Evolutionary conservation across 768 basidiomycete species (phyloP).

Genomic region (Psilocybe azurescens): DNA sequence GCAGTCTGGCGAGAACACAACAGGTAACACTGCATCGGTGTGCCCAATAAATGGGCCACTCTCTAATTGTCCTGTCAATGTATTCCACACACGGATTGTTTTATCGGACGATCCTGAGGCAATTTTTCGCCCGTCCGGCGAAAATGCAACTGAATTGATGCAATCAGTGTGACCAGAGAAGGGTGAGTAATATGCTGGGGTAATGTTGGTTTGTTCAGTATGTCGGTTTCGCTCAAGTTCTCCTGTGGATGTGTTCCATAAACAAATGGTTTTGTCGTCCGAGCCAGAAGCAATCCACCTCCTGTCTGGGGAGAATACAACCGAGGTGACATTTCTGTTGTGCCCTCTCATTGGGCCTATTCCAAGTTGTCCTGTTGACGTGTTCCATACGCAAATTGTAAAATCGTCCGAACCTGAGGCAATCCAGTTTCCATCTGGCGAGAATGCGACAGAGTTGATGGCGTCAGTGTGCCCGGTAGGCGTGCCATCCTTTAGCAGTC

Average conservation of each 20-base stretch:
- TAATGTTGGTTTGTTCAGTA: too few relatives aligned
- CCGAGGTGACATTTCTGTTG: constrained; percentile 16
- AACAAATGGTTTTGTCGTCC: constrained; percentile 34
- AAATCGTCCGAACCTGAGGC: constrained; percentile 3
- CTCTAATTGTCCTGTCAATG: background rate
- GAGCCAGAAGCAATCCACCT: constrained; percentile 39
- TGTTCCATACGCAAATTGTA: constrained; percentile 5
- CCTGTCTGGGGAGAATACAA: constrained; percentile 24
- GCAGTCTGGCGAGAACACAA: constrained; percentile 1
- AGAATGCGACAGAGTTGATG: constrained; percentile 16
- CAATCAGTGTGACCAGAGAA: background rate
- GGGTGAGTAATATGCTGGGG: background rate
- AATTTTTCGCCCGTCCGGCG: background rate
- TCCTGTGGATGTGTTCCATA: background rate
- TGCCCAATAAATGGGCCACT: background rate
- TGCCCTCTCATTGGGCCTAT: background rate
- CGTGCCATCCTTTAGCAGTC: background rate
- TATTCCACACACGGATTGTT: constrained; percentile 6
- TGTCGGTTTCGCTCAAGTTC: too few relatives aligned
- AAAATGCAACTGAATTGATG: background rate
- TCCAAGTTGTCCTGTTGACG: background rate
- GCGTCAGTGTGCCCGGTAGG: constrained; percentile 1
- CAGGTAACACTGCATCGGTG: background rate
- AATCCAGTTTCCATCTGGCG: constrained; percentile 17
- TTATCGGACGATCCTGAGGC: constrained; percentile 3